Base-by-base conservation (phyloP, 2,329 filamentous ascomycete genomes). In the Exophiala lecanii-corni region DNA sequence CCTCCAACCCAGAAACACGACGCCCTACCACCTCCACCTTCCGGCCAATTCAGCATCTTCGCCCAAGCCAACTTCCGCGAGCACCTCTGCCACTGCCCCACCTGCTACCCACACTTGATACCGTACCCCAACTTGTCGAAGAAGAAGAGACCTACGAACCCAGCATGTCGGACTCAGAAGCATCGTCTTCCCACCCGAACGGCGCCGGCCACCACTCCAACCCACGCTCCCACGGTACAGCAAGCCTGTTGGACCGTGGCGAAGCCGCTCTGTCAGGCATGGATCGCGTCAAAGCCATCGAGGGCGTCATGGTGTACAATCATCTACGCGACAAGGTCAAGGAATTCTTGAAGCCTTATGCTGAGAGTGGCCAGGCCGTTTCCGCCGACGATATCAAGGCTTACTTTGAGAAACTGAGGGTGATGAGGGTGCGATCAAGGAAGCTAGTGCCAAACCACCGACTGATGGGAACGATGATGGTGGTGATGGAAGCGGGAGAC, bases 281-380 rank as follows among this genome's bases (percentile, higher is more conserved):
- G 43, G 92, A 98, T 61, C 85, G 92, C 2, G 91, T 97, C 5
- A 77, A 83, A 10, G 92, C 92, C 3, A 95, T 98, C 43, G 86
- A 98, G 63, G 92, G 92, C 12, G 91, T 94, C 34, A 96, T 97
- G 89, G 91, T 89, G 0, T 98, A 97, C 67, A 96, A 97, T 58
- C 85, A 94, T 58, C 76, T 98, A 47, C 92, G 94, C 60, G 89
- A 97, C 59, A 89, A 91, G 61, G 80, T 98, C n/a, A 95, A 91
- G 71, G 82, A 83, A 0, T 97, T 98, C 62, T 79, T 98, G 58
- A 81, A 89, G 66, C 85, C 94, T 32, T 98, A 95, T 62, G 92
- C 92, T 0, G 88, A 96, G 61, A 94, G 84, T 50, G 91, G 91
- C 1, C 72, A 86, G 63, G 82, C 86, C 0, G 89, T 98, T 16